Percentiles rank a stretch among this genome's conserved stretches.
phyloP scores from a whole-genome alignment of 306 rosid genomes.

The Nissolia schottii region DNA sequence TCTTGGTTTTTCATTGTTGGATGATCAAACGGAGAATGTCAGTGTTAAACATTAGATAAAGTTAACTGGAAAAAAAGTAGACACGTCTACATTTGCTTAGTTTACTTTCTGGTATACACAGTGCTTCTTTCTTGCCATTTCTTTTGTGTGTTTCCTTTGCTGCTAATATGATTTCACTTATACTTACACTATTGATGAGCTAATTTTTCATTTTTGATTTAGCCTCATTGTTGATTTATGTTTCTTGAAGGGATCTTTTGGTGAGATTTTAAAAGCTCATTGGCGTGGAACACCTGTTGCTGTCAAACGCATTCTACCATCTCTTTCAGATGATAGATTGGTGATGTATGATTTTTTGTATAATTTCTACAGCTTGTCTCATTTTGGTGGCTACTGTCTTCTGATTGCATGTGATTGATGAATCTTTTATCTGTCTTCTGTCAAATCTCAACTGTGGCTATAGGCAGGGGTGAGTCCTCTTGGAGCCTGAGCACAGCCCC shows the following conservation, averaged over 20 bases:
- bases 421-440: background rate
- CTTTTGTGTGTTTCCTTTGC: background rate
- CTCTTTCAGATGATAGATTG: constrained; percentile 85
- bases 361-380: background rate
- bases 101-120: background rate
- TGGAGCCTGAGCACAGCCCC: background rate
- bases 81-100: background rate
- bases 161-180: background rate
- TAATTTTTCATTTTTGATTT: background rate
- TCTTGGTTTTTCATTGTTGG: background rate
- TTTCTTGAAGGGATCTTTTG: constrained; percentile 76
- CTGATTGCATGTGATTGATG: background rate
- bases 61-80: background rate
- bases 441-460: background rate
- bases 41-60: background rate
- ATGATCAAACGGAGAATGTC: background rate
- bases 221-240: constrained; percentile 8
- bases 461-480: background rate
- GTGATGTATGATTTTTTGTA: constrained; percentile 63
- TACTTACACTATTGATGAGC: constrained; percentile 2
- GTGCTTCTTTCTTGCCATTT: background rate
- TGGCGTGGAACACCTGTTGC: constrained; percentile 99
- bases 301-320: constrained; percentile 84
- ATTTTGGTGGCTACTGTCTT: background rate
- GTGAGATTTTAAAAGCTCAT: constrained; percentile 79